Percentiles rank a stretch among this genome's conserved stretches.
Conservation (phyloP, 148 eudicot genomes). For the Arbutus unedo region DNA sequence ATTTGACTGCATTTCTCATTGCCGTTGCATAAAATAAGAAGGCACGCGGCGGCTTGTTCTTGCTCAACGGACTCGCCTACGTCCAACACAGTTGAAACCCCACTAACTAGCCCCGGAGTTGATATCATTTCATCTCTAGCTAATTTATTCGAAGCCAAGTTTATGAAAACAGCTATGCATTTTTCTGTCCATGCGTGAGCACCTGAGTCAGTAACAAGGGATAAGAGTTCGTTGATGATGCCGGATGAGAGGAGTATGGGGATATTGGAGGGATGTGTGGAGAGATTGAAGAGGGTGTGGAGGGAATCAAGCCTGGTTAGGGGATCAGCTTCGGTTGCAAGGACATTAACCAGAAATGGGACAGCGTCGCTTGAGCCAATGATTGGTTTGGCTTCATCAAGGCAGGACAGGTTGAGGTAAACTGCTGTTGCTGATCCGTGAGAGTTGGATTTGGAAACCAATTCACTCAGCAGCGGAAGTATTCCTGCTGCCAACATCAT, state of each 20-base stretch:
- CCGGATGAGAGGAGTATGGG: slow-evolving; percentile 65
- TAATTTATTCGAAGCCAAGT: slow-evolving; percentile 49
- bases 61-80: slow-evolving; percentile 79
- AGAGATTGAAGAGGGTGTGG: slow-evolving; percentile 77
- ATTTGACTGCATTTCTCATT: slow-evolving; percentile 72
- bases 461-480: slow-evolving; percentile 56
- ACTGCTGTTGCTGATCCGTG: slow-evolving; percentile 75
- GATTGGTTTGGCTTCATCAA: slow-evolving; percentile 80
- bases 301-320: slow-evolving; percentile 73
- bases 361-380: slow-evolving; percentile 67
- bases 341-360: slow-evolving; percentile 62
- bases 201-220: slow-evolving; percentile 44
- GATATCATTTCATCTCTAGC: slow-evolving; percentile 56
- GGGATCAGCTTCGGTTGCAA: slow-evolving; percentile 38
- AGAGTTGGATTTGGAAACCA: slow-evolving; percentile 49
- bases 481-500: slow-evolving; percentile 75
- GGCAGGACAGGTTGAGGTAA: slow-evolving; percentile 80
- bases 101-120: slow-evolving; percentile 45
- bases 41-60: slow-evolving; percentile 82
- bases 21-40: slow-evolving; percentile 67
- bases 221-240: slow-evolving; percentile 48
- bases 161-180: slow-evolving; percentile 67
- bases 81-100: slow-evolving; percentile 67
- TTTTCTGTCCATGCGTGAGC: slow-evolving; percentile 73
- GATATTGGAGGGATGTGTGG: slow-evolving; percentile 52